Conservation (phyloP, 257 asterid genomes). For the Solanum chilense region DNA sequence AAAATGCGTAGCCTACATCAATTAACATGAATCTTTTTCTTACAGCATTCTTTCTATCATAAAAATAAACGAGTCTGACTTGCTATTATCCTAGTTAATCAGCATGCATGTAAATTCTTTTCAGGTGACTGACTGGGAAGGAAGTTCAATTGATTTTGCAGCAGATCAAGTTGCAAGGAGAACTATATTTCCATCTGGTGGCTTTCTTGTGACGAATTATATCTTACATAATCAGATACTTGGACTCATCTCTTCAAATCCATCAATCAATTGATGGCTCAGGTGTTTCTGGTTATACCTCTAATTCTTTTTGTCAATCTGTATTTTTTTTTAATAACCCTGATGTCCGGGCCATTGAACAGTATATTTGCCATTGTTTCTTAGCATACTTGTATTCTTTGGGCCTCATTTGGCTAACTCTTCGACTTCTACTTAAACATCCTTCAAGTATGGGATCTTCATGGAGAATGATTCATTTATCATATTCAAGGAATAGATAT, state of each 20-base stretch:
- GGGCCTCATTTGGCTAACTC: neutral
- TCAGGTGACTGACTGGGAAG: constrained; percentile 92
- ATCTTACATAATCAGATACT: constrained; percentile 42
- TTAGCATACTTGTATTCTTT: neutral
- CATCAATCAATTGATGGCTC: neutral
- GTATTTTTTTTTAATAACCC: neutral
- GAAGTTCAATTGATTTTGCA: constrained; percentile 49
- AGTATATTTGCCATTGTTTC: neutral
- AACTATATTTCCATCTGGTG: constrained; percentile 55
- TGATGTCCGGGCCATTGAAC: neutral
- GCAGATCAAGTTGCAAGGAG: constrained; percentile 59
- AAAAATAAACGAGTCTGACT: neutral
- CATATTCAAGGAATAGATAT: neutral
- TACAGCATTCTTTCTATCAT: neutral
- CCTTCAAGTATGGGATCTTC: neutral
- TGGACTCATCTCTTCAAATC: constrained; percentile 41
- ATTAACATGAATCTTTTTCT: neutral
- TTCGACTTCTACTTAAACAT: neutral
- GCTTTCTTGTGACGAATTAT: constrained; percentile 61
- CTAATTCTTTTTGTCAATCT: neutral
- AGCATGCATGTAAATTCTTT: neutral
- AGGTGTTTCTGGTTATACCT: neutral
- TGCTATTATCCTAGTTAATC: neutral
- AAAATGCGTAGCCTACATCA: neutral
- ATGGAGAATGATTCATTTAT: neutral